Conservation (phyloP, 371 early-diverging fungal genomes). For the Mucor saturninus region DNA sequence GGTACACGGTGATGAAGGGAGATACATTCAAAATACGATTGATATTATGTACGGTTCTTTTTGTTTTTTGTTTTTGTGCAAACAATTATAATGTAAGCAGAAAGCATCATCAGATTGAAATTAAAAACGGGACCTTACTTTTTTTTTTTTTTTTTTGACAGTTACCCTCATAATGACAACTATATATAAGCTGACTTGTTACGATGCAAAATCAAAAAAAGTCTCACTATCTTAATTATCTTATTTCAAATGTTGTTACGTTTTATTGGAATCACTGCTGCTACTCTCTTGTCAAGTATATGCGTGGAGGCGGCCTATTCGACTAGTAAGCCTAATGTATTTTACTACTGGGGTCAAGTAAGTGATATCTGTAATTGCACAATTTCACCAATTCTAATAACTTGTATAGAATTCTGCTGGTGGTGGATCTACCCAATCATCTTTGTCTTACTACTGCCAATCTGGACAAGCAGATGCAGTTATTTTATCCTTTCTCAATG, state of each 20-base stretch:
- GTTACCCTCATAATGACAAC: neutral
- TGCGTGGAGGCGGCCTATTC: slow-evolving; percentile 26
- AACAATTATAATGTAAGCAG: slow-evolving; percentile 2
- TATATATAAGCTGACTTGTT: neutral
- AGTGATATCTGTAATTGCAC: neutral
- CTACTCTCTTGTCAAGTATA: slow-evolving; percentile 4
- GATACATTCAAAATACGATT: too few relatives aligned
- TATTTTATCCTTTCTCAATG: slow-evolving; percentile 62
- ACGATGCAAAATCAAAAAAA: neutral
- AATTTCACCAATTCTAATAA: neutral
- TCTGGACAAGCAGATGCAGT: slow-evolving; percentile 53
- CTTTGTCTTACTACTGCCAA: slow-evolving; percentile 65
- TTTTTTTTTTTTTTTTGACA: neutral
- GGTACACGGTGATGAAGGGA: too few relatives aligned
- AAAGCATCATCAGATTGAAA: neutral
- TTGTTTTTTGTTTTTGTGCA: neutral
- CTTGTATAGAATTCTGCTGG: slow-evolving; percentile 39
- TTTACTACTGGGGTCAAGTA: slow-evolving; percentile 44
- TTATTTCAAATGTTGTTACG: slow-evolving; percentile 11
- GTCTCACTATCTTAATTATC: neutral
- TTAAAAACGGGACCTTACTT: neutral
- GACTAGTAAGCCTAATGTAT: slow-evolving; percentile 21
- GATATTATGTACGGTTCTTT: too few relatives aligned
- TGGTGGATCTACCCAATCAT: slow-evolving; percentile 31
- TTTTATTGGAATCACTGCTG: slow-evolving; percentile 11